These are phyloP conservation scores for Aspergillus nomiae DNA, from an alignment of 2,329 filamentous ascomycete genomes.

Conservation along the genomic window DNA sequence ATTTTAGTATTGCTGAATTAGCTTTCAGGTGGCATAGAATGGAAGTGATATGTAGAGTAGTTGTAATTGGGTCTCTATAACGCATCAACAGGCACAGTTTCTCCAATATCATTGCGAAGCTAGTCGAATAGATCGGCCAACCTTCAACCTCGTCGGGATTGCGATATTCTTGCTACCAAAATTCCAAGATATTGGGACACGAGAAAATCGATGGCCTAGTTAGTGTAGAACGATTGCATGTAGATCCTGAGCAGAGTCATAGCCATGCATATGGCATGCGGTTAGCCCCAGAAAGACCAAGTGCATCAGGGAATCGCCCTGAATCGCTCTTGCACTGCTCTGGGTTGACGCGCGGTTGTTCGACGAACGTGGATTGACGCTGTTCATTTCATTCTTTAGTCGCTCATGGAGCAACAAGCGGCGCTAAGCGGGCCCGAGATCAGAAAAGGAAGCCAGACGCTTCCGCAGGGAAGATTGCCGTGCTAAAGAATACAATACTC, in stretches of 20 bases:
- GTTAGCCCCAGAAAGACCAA: no score
- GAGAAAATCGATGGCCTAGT: not conserved
- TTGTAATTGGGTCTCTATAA: not conserved
- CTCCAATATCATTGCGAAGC: not conserved
- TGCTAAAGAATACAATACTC: not conserved
- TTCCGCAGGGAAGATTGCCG: not conserved
- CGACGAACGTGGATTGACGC: not conserved
- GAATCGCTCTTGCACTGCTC: not conserved
- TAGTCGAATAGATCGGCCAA: not conserved
- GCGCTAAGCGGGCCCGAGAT: not conserved
- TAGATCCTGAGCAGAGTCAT: no score
- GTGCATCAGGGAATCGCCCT: no score
- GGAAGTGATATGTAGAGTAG: not conserved
- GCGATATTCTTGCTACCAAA: not conserved
- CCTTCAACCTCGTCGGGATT: not conserved
- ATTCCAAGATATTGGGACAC: not conserved
- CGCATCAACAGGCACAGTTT: not conserved
- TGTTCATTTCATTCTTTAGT: not conserved
- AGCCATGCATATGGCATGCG: no score
- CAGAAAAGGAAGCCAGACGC: no score
- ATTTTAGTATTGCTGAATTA: not conserved
- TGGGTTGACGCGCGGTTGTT: not conserved
- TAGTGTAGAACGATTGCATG: not conserved
- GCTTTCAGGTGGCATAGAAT: not conserved
- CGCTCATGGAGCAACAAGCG: not conserved